A percentile compares a stretch with the other conserved stretches of the same genome.
Evolutionary conservation across 805 yeast species (phyloP).

Genomic region (Naumovozyma castellii): DNA sequence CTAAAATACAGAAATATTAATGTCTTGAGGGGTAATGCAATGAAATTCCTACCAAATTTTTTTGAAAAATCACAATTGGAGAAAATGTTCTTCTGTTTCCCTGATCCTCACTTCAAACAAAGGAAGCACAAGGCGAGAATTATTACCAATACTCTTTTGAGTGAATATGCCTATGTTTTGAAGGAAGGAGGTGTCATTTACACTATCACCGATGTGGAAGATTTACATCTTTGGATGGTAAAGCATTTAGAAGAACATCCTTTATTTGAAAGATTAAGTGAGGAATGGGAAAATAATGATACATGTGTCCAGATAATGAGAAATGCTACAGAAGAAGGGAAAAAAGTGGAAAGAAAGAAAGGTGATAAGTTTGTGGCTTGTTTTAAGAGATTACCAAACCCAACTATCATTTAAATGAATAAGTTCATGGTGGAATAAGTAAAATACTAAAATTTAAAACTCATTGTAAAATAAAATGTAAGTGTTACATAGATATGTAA

Average conservation of each 20-base stretch:
- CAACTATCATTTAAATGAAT: constrained; percentile 24
- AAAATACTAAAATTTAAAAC: not conserved
- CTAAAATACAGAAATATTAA: constrained; percentile 65
- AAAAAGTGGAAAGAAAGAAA: constrained; percentile 83
- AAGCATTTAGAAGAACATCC: constrained; percentile 87
- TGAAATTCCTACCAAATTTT: constrained; percentile 94
- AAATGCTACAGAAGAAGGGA: constrained; percentile 95
- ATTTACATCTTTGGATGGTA: constrained; percentile 94
- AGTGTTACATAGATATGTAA: not conserved
- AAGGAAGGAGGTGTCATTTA: constrained; percentile 81
- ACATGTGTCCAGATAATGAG: constrained; percentile 80
- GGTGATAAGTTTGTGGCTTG: constrained; percentile 88
- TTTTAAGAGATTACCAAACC: constrained; percentile 61
- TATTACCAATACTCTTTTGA: constrained; percentile 74
- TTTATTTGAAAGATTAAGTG: constrained; percentile 66
- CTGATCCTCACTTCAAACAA: constrained; percentile 98
- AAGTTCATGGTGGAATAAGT: too few species aligned
- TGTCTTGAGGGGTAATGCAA: constrained; percentile 89
- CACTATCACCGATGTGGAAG: constrained; percentile 93
- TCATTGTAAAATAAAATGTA: not conserved
- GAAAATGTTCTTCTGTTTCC: constrained; percentile 96
- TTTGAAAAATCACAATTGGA: constrained; percentile 72
- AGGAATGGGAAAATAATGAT: constrained; percentile 75
- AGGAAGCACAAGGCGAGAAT: constrained; percentile 96
- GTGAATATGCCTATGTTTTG: constrained; percentile 87